Evolutionary conservation across 2,329 filamentous ascomycete species (phyloP).

Genomic region (Stagonosporopsis chrysanthemi): DNA sequence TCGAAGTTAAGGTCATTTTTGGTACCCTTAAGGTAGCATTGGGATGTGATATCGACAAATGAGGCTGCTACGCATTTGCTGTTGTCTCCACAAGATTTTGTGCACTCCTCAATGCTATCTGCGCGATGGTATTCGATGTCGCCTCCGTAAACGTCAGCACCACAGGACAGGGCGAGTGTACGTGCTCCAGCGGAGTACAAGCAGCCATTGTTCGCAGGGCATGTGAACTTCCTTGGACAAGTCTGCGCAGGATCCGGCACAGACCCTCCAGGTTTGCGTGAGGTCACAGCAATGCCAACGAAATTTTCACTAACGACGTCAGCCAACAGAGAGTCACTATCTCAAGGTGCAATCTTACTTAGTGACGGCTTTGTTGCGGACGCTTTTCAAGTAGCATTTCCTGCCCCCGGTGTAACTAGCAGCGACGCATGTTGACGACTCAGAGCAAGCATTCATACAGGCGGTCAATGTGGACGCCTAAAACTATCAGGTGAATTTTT

Average conservation of each 20-base stretch:
- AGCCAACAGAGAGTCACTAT: not conserved
- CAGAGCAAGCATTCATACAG: conserved; percentile 1
- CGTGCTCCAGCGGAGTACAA: not conserved
- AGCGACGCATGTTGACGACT: not conserved
- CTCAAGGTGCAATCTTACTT: not conserved
- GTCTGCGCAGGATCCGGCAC: not conserved
- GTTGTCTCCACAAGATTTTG: conserved; percentile 1
- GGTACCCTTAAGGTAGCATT: conserved; percentile 8
- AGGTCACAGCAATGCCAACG: not conserved
- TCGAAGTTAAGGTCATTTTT: not conserved
- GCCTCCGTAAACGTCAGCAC: conserved; percentile 2
- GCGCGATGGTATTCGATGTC: not conserved
- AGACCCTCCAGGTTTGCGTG: not conserved
- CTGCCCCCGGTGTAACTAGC: not conserved
- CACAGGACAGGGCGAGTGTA: not conserved
- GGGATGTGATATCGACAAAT: not conserved
- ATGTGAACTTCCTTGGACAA: not conserved
- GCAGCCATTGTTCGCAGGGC: conserved; percentile 1
- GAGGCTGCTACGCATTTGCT: conserved; percentile 4
- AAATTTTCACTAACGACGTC: not conserved
- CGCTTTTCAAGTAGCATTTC: conserved; percentile 3
- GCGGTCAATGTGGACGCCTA: not conserved
- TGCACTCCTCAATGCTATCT: conserved; percentile 1
- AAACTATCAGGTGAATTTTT: not conserved
- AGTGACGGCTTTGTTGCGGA: not conserved